Evolutionary conservation across 441 rosid genomes (phyloP), one percentile per base, ranked within the genome.

Genomic region (Erysimum pusillum): DNA sequence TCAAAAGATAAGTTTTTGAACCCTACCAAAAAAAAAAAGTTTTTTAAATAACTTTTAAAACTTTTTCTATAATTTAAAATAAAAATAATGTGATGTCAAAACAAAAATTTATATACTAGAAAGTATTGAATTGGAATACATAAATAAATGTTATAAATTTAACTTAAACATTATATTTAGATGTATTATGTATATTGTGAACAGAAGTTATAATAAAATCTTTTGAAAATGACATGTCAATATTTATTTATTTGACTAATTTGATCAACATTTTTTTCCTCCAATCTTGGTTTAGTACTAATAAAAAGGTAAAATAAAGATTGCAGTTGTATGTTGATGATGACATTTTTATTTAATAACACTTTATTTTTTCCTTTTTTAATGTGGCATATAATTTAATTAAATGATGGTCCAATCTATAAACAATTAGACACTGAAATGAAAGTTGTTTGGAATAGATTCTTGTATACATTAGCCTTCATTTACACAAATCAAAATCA

Each of bases 401-500:
- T 35, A n/a, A n/a, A n/a, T n/a, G n/a, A n/a, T n/a, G n/a, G n/a
- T n/a, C n/a, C n/a, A n/a, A n/a, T n/a, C n/a, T 20, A 6, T 20
- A 39, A 4, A 18, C 0, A 59, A 22, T 22, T 22, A 22, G 25
- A 22, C 25, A 22, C 25, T 20, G n/a, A 20, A 61, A n/a, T 4
- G 7, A 38, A 39, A n/a, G 14, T 61, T 18, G 48, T 39, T 39
- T 38, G 48, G 34, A 61, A 39, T 57, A 41, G 63, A 9, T 56
- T 69, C 74, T 61, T 49, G 35, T n/a, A n/a, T 45, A 18, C 68
- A 36, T 32, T 28, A 5, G 64, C 18, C n/a, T 20, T 18, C 61
- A 20, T 73, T 74, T 79, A 20, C 39, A 17, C 76, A 74, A 56
- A n/a, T 69, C 71, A 31, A 73, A 78, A 78, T 61, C 81, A 73